Conservation (phyloP, 768 basidiomycete species). For the Cystofilobasidium capitatum region DNA sequence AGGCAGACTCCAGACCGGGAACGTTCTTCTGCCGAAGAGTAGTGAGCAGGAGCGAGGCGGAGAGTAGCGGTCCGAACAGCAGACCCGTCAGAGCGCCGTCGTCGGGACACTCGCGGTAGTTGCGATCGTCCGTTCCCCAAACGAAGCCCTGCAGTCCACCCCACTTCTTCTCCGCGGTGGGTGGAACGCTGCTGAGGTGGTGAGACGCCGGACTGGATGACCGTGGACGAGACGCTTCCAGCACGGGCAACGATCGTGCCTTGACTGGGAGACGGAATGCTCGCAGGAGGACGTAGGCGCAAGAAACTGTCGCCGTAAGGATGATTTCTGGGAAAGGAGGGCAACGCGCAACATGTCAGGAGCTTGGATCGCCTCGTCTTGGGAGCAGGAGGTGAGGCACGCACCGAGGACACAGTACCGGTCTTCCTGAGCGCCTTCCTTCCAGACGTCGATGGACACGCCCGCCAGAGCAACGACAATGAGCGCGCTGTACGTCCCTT, state of each 20-base stretch:
- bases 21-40: conserved; percentile 42
- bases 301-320: background rate
- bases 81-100: conserved; percentile 78
- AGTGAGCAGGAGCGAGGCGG: conserved; percentile 54
- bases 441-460: background rate
- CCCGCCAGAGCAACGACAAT: conserved; percentile 8
- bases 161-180: background rate
- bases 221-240: background rate
- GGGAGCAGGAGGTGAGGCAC: background rate
- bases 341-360: no score
- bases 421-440: conserved; percentile 7
- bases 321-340: conserved; percentile 18
- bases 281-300: conserved; percentile 18
- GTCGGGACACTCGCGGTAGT: conserved; percentile 62
- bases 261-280: background rate
- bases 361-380: background rate
- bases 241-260: background rate
- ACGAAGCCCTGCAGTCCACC: conserved; percentile 33
- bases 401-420: conserved; percentile 10
- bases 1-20: conserved; percentile 34
- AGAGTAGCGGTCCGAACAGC: conserved; percentile 71
- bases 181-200: background rate
- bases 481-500: conserved; percentile 5
- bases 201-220: background rate
- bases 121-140: conserved; percentile 39